These are phyloP conservation scores for Mycena haematopus DNA, from an alignment of 768 basidiomycete genomes.

Conservation along the genomic window DNA sequence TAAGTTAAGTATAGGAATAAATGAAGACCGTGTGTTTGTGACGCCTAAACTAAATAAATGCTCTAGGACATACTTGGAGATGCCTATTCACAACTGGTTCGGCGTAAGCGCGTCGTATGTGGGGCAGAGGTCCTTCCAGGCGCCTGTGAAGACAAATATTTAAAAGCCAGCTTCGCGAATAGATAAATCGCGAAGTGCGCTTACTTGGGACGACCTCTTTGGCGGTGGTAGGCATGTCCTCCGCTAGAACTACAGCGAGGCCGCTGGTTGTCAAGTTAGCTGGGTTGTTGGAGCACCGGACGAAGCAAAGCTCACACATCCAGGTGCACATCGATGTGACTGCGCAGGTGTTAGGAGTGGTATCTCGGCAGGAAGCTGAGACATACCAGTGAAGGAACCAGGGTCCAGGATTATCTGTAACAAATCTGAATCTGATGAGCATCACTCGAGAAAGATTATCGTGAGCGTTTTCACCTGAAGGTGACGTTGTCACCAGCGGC, in stretches of 20 bases:
- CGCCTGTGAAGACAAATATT: neutral
- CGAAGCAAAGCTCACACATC: slow-evolving; percentile 8
- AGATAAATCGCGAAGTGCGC: neutral
- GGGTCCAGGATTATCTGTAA: slow-evolving; percentile 26
- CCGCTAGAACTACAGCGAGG: slow-evolving; percentile 15
- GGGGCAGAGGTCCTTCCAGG: slow-evolving; percentile 23
- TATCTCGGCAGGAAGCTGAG: neutral
- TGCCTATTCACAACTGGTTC: too few species aligned
- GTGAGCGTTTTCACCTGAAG: slow-evolving; percentile 8
- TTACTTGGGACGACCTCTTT: slow-evolving; percentile 19
- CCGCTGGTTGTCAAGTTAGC: neutral
- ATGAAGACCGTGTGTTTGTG: too few species aligned
- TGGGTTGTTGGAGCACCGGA: neutral
- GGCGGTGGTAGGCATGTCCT: neutral
- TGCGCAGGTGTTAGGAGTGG: neutral
- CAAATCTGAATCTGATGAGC: too few species aligned
- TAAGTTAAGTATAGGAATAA: neutral
- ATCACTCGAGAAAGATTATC: neutral
- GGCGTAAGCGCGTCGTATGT: slow-evolving; percentile 8
- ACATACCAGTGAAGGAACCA: slow-evolving; percentile 27
- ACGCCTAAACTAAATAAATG: too few species aligned
- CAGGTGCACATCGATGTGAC: slow-evolving; percentile 24
- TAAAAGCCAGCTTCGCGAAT: neutral
- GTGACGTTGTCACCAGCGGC: slow-evolving; percentile 20
- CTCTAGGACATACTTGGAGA: too few species aligned